Evolutionary conservation across 208 protist genomes (phyloP).

Genomic region (Leishmania aethiopica): DNA sequence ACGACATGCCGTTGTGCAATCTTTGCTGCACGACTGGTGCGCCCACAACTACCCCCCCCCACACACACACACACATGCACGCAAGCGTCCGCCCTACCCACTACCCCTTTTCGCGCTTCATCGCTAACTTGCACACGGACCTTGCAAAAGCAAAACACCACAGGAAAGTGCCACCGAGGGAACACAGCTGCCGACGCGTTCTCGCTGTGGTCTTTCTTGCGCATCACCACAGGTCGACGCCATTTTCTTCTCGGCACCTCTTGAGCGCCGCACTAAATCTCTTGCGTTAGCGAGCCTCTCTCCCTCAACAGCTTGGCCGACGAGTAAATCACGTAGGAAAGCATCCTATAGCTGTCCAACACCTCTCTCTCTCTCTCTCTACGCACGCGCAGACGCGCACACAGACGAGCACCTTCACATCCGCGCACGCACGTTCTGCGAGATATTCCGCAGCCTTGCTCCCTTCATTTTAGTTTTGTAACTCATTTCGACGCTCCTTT

Average conservation of each 20-base stretch:
- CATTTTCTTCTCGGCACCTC: neutral
- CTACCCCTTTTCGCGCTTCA: neutral
- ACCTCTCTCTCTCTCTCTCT: neutral
- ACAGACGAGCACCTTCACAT: neutral
- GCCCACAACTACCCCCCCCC: neutral
- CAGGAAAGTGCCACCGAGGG: neutral
- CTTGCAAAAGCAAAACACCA: neutral
- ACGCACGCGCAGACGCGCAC: neutral
- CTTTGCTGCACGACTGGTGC: neutral
- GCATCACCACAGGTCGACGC: neutral
- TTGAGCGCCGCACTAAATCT: neutral
- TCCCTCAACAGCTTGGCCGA: neutral
- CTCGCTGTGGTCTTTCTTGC: neutral
- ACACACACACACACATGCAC: neutral
- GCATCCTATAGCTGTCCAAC: neutral
- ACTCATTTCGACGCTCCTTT: neutral
- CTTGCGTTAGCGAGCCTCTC: too few species aligned
- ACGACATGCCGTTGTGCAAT: neutral
- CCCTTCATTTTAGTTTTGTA: constrained; percentile 7
- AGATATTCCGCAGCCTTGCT: constrained; percentile 7
- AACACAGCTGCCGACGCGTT: neutral
- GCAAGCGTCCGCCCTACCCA: neutral
- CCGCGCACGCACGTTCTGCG: neutral
- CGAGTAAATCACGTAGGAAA: neutral
- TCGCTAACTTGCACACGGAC: neutral